Base-by-base conservation (phyloP, 1,139 yeast species). In the Blastobotrys elegans region DNA sequence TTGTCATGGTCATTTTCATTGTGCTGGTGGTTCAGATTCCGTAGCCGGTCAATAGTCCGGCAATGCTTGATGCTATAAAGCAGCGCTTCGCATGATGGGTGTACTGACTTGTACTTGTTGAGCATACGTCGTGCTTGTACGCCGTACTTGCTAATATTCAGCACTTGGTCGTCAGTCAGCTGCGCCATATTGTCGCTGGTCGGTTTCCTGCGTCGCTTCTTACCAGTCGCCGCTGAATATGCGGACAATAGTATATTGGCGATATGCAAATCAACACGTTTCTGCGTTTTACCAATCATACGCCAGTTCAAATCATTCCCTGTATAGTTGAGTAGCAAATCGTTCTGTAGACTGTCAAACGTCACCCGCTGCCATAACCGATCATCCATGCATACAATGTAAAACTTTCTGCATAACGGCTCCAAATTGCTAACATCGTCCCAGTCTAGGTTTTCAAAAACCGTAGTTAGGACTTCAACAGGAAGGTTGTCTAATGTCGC, bases 11-110 rank as follows among this genome's bases (percentile, higher is more conserved):
- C 34, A n/a, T n/a, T n/a, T n/a, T n/a, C n/a, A n/a, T n/a, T n/a
- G n/a, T n/a, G n/a, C n/a, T n/a, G n/a, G n/a, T n/a, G n/a, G n/a
- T n/a, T n/a, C 4, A 39, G 16, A 2, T 29, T 22, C 16, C 7
- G n/a, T n/a, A 40, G 30, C 35, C 43, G 34, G 21, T 40, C 35
- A 18, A 40, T 18, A 21, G 43, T 35, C 27, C 43, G 24, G 27
- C 43, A 40, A 26, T 40, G 43, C 26, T 40, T 40, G 35, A 40
- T 40, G 14, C 35, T 26, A 8, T 11, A 20, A n/a, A 40, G 26
- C 14, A 40, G 24, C n/a, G 13, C 35, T 29, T 21, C 27, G 26
- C 29, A 18, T 14, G 14, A 14, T 7, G 35, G 35, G 18, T 40
- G 16, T 2, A 10, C 10, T n/a, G 22, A n/a, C 11, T 8, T 34